Evolutionary conservation across 176 grass and related monocot genomes (phyloP).

Genomic region (Phoenix dactylifera): DNA sequence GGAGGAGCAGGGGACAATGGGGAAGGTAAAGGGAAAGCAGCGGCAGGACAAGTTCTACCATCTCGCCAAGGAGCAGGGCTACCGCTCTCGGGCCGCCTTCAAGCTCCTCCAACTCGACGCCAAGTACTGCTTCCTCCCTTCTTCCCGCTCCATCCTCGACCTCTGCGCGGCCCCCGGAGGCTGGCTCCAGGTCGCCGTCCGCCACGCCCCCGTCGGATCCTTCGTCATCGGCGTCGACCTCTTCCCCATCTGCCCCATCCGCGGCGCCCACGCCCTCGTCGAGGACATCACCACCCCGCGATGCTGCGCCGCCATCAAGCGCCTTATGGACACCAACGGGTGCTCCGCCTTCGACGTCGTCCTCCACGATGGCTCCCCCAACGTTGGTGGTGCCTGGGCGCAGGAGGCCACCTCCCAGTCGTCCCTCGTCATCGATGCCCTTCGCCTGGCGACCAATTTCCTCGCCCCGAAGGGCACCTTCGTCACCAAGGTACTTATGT

Average conservation of each 20-base stretch:
- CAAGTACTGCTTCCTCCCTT: slow-evolving; percentile 59
- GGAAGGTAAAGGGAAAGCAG: too few species aligned
- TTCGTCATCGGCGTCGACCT: slow-evolving; percentile 75
- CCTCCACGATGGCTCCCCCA: slow-evolving; percentile 81
- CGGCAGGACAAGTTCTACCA: too few species aligned
- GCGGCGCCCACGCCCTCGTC: slow-evolving; percentile 55
- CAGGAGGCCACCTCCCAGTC: slow-evolving; percentile 83
- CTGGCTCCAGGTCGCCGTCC: slow-evolving; percentile 78
- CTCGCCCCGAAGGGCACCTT: slow-evolving; percentile 70
- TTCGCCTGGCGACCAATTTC: slow-evolving; percentile 65
- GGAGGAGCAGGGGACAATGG: too few species aligned
- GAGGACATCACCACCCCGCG: slow-evolving; percentile 84
- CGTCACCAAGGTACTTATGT: slow-evolving; percentile 57
- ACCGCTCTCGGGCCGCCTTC: too few species aligned
- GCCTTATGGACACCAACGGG: slow-evolving; percentile 54
- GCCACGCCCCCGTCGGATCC: slow-evolving; percentile 47
- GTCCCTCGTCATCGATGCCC: slow-evolving; percentile 59
- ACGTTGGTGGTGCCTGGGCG: slow-evolving; percentile 71
- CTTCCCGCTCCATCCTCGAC: too few species aligned
- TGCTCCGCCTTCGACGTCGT: slow-evolving; percentile 57
- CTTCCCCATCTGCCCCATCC: slow-evolving; percentile 67
- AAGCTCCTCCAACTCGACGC: too few species aligned
- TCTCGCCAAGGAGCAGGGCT: too few species aligned
- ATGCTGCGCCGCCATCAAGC: slow-evolving; percentile 59
- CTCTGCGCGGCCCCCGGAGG: slow-evolving; percentile 82